Conservation (phyloP, 352 stramenopile species). For the Blastocystis sp. region DNA sequence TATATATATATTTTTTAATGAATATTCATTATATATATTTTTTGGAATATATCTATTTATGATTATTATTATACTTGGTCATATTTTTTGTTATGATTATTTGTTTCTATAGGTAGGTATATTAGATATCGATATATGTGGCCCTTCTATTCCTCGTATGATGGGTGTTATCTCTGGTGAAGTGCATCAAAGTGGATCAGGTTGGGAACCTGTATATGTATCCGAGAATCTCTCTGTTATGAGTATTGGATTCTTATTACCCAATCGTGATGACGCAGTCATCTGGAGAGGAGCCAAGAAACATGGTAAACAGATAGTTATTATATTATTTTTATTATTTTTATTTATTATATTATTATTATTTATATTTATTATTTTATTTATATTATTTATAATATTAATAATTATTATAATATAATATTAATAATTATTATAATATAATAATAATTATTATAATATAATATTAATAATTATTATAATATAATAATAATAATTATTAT, state of each 20-base stretch:
- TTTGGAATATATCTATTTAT: no score
- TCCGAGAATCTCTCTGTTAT: slow-evolving; percentile 92
- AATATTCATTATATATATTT: no score
- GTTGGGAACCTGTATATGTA: slow-evolving; percentile 97
- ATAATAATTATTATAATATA: no score
- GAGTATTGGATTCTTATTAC: slow-evolving; percentile 96
- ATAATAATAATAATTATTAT: no score
- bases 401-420: no score
- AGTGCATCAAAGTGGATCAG: slow-evolving; percentile 84
- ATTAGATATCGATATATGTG: slow-evolving; percentile 96
- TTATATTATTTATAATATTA: no score
- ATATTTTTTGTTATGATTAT: no score
- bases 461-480: no score
- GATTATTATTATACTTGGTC: no score
- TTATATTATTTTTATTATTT: not conserved
- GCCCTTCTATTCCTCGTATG: slow-evolving; percentile 89
- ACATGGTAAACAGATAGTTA: slow-evolving; percentile 73
- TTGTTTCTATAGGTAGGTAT: slow-evolving; percentile 59
- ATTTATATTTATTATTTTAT: no score
- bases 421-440: no score
- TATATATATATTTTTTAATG: slow-evolving; percentile 43
- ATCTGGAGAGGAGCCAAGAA: slow-evolving; percentile 98
- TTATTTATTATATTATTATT: no score
- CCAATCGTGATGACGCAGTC: slow-evolving; percentile 83
- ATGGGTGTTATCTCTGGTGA: slow-evolving; percentile 66